These are phyloP conservation scores for Diaporthe eres DNA, from an alignment of 2,329 filamentous ascomycete genomes.

Conservation along the genomic window DNA sequence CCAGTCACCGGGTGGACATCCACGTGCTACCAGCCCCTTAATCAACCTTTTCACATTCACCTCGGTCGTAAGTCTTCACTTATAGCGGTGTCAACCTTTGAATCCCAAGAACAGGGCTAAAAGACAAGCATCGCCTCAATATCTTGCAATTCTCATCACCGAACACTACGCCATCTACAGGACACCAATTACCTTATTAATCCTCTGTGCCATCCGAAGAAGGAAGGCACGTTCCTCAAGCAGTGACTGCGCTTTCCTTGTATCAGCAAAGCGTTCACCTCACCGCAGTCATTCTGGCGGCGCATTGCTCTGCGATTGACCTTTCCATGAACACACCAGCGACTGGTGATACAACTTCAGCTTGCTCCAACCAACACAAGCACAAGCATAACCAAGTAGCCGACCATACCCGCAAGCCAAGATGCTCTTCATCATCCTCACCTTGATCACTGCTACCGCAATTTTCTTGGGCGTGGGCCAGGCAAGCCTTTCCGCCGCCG, in stretches of 20 bases:
- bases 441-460: not conserved
- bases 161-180: not conserved
- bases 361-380: not conserved
- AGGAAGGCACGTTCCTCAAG: not conserved
- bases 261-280: not conserved
- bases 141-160: too few species aligned
- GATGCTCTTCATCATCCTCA: constrained; percentile 3
- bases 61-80: too few species aligned
- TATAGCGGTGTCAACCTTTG: too few species aligned
- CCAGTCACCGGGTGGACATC: not conserved
- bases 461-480: not conserved
- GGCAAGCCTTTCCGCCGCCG: not conserved
- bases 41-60: too few species aligned
- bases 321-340: not conserved
- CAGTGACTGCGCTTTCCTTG: not conserved
- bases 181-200: not conserved
- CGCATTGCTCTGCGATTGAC: not conserved
- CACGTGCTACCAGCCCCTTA: not conserved
- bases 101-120: not conserved
- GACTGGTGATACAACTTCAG: not conserved
- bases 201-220: not conserved
- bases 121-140: too few species aligned
- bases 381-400: not conserved
- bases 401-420: not conserved
- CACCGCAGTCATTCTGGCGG: not conserved